Evolutionary conservation across 257 asterid genomes (phyloP), one percentile per base, ranked within the genome.

Genomic region (Coffea eugenioides): DNA sequence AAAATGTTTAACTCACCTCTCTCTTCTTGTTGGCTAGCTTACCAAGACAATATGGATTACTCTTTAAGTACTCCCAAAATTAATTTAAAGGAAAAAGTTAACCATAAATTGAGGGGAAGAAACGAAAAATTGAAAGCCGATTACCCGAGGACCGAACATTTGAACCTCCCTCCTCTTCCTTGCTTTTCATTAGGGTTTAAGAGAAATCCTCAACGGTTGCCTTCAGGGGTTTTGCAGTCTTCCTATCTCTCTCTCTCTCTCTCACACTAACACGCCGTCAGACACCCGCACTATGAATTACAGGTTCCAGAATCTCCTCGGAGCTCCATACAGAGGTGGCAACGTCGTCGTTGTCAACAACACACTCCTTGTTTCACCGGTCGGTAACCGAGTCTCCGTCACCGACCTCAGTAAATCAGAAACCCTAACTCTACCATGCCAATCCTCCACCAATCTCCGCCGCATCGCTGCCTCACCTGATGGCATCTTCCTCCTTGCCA

Each of bases 271-370:
- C 15, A 15, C 51, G 48, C 77, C 31, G 64, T 79, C 57, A 2
- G 11, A 91, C 54, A 11, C 54, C 11, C 15, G 13, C 16, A 51
- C 66, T 59, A 59, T 21, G 31, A 59, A 59, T 59, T 59, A 21
- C 66, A 59, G 66, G 66, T 59, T 21, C 25, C 66, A 59, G 66
- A 59, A 59, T n/a, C 66, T 59, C 31, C 87, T 96, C 20, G 99
- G 99, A 75, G 97, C 99, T 39, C 99, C 99, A 21, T 96, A 94
- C 85, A 92, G 97, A 82, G 98, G 99, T 69, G 98, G 99, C 23
- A 94, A 91, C 81, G 95, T 84, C 80, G 83, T 84, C 67, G 84
- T 92, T 0, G 93, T 85, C 23, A 87, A 91, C 87, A 88, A 92
- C 85, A 82, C 77, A 4, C 85, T 84, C 7, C 86, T 96, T 5